Evolutionary conservation across 345 rosid genomes (phyloP), one percentile per base, ranked within the genome.

Genomic region (Combretum micranthum): DNA sequence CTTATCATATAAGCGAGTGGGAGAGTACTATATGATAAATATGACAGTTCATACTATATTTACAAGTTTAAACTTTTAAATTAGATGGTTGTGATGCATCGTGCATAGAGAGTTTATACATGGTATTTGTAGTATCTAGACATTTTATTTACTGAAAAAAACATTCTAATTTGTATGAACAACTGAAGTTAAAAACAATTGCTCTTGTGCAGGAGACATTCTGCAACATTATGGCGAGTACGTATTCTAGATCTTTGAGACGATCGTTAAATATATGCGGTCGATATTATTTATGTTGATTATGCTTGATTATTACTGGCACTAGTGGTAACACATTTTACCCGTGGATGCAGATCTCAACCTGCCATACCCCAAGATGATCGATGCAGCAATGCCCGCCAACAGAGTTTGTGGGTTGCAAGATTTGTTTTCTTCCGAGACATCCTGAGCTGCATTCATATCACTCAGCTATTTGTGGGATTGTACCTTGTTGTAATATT

Each of bases 341-440:
- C 42, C 23, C 19, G 23, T 13, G 57, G 32, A 19, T 54, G 53
- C 78, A 93, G 97, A 85, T 82, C 75, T 93, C 45, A 82, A 83
- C 62, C 76, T 93, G 52, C 45, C 92, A 58, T 87, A 87, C 73
- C 99, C 99, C 16, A 85, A 89, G 83, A 82, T 85, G 96, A 87
- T 89, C 21, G 97, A 85, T 53, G 66, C 80, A 48, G 88, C 97
- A 18, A n/a, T 83, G 39, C 99, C 90, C 25, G 87, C 90, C 44
- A 93, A 89, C 55, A 66, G 87, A 88, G 83, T 78, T 13, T 93
- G 97, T 58, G 97, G 97, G 52, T 69, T 85, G 78, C 99, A 93
- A 80, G 96, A 83, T 62, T 32, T 32, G n/a, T n/a, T n/a, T 1
- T 32, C 39, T 32, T 32, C 39, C 9, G 39, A 32, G 39, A 51